Evolutionary conservation across 2,329 filamentous ascomycete species (phyloP).

Genomic region (Sporothrix variecibatus): DNA sequence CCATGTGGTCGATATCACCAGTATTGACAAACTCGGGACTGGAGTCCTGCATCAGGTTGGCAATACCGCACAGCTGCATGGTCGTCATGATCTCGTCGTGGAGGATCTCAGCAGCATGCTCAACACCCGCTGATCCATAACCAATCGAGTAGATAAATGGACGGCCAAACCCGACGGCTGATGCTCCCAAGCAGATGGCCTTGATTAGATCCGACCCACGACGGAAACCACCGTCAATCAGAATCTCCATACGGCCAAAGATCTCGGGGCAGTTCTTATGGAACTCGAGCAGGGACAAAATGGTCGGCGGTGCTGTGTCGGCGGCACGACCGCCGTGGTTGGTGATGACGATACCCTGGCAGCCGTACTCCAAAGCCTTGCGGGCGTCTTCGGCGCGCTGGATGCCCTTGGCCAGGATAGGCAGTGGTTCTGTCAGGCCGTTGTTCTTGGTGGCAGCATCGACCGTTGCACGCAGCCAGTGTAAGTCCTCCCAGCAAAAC

Average conservation of each 20-base stretch:
- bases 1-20: constrained; percentile 32
- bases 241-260: constrained; percentile 42
- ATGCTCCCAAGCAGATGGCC: constrained; percentile 46
- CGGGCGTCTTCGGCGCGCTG: constrained; percentile 58
- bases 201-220: constrained; percentile 48
- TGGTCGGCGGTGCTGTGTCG: constrained; percentile 48
- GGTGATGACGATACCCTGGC: constrained; percentile 57
- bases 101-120: constrained; percentile 43
- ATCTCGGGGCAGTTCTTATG: constrained; percentile 44
- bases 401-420: constrained; percentile 59
- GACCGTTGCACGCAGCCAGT: constrained; percentile 51
- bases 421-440: constrained; percentile 37
- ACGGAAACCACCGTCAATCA: constrained; percentile 47
- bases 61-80: constrained; percentile 40
- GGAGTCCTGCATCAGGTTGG: constrained; percentile 32
- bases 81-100: constrained; percentile 43
- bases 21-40: constrained; percentile 34
- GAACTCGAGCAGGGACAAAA: constrained; percentile 45
- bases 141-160: constrained; percentile 46
- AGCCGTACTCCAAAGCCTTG: constrained; percentile 50
- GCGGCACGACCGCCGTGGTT: constrained; percentile 61
- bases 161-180: constrained; percentile 49
- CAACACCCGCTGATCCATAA: constrained; percentile 50
- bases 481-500: constrained; percentile 55
- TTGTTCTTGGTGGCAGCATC: constrained; percentile 12